A percentile compares a stretch with the other conserved stretches of the same genome.
Evolutionary conservation across 345 rosid genomes (phyloP).

Genomic region (Camelina hispida): DNA sequence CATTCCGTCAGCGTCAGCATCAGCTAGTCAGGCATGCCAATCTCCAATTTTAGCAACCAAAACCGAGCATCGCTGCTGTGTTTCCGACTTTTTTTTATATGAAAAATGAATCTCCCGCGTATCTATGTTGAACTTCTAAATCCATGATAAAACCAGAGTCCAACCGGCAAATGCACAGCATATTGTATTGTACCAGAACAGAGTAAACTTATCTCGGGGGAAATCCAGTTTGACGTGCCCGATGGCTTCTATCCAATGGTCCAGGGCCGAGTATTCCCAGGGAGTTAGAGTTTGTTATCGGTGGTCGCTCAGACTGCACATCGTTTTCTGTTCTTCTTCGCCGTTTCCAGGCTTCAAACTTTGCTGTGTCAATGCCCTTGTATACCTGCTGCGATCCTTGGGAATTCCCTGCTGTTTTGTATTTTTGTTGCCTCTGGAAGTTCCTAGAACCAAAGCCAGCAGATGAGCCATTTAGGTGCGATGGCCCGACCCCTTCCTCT

Average conservation of each 20-base stretch:
- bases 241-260: constrained; percentile 74
- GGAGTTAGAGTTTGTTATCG: constrained; percentile 66
- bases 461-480: constrained; percentile 63
- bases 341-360: constrained; percentile 92
- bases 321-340: constrained; percentile 71
- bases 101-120: constrained; percentile 20
- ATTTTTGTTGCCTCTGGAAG: constrained; percentile 59
- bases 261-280: constrained; percentile 96
- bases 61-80: constrained; percentile 31
- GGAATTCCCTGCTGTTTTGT: constrained; percentile 50
- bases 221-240: constrained; percentile 68
- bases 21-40: constrained; percentile 23
- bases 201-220: constrained; percentile 63
- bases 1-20: constrained; percentile 19
- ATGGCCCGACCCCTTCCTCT: constrained; percentile 76
- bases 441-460: constrained; percentile 51
- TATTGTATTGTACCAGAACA: constrained; percentile 24
- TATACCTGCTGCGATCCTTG: constrained; percentile 59
- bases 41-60: constrained; percentile 33
- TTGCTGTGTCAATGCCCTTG: constrained; percentile 70
- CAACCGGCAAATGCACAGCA: constrained; percentile 15
- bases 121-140: constrained; percentile 32
- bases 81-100: neutral
- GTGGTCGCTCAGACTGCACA: constrained; percentile 45
- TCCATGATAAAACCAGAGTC: constrained; percentile 26